Conservation (phyloP, 306 rosid species). For the Pterocarpus macrocarpus region DNA sequence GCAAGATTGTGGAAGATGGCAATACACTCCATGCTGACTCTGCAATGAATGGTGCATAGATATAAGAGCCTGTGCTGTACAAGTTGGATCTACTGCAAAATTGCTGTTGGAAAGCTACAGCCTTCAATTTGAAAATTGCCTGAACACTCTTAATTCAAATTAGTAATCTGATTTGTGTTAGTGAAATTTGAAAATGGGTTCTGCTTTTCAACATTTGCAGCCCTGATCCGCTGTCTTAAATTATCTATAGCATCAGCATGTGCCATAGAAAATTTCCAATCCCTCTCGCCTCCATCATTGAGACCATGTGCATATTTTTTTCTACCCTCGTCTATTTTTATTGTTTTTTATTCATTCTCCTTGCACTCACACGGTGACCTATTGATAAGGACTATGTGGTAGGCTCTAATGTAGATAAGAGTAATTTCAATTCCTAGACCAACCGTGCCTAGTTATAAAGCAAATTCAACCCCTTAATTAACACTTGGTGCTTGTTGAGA, state of each 20-base stretch:
- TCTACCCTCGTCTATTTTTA: background rate
- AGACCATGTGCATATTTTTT: constrained; percentile 45
- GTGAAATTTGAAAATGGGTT: constrained; percentile 56
- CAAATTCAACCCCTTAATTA: background rate
- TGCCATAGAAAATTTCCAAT: constrained; percentile 41
- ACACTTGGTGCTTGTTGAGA: background rate
- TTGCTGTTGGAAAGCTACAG: constrained; percentile 50
- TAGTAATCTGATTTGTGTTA: constrained; percentile 52
- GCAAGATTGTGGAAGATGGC: constrained; percentile 86
- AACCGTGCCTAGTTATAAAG: constrained; percentile 8
- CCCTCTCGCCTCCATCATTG: constrained; percentile 33
- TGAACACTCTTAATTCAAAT: constrained; percentile 39
- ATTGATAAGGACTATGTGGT: constrained; percentile 28
- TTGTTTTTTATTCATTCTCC: background rate
- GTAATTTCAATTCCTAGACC: constrained; percentile 19
- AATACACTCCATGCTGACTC: constrained; percentile 71
- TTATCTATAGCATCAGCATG: constrained; percentile 52
- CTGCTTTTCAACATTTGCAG: constrained; percentile 54
- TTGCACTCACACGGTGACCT: constrained; percentile 44
- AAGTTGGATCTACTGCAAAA: constrained; percentile 44
- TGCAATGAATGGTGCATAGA: constrained; percentile 76
- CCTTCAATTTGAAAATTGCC: constrained; percentile 43
- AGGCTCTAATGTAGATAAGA: constrained; percentile 24
- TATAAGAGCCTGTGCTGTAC: constrained; percentile 42
- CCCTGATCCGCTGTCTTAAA: constrained; percentile 44